phyloP scores from a whole-genome alignment of 306 rosid species.

The Begonia peltatifolia region DNA sequence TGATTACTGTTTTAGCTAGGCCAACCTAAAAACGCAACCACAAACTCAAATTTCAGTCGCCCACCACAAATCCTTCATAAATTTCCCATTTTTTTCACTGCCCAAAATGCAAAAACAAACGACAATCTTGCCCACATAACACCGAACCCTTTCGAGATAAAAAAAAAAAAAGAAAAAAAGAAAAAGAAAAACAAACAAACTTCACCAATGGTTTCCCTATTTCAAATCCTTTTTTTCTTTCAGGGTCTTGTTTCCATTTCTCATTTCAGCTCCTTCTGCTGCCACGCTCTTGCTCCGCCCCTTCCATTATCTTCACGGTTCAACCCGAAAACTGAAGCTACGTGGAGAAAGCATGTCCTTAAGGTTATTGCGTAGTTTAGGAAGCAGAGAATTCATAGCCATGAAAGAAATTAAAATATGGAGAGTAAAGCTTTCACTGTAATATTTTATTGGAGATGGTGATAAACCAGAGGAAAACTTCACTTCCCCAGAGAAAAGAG shows the following conservation, averaged over 20 bases:
- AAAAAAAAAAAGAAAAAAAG: neutral
- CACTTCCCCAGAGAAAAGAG: too few relatives aligned
- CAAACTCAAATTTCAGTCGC: conserved; percentile 31
- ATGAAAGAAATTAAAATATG: too few relatives aligned
- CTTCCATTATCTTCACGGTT: conserved; percentile 41
- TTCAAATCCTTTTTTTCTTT: neutral
- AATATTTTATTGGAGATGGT: too few relatives aligned
- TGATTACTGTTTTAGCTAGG: conserved; percentile 29
- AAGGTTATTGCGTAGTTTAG: neutral
- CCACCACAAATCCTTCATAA: conserved; percentile 51
- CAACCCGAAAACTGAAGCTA: conserved; percentile 20
- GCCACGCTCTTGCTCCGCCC: too few relatives aligned
- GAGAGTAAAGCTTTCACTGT: too few relatives aligned
- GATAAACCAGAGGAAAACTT: too few relatives aligned
- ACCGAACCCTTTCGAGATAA: conserved; percentile 10
- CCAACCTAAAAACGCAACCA: conserved; percentile 45
- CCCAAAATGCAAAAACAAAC: conserved; percentile 11
- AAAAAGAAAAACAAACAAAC: too few relatives aligned
- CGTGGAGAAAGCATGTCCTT: conserved; percentile 80
- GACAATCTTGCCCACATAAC: conserved; percentile 26
- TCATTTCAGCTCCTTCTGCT: too few relatives aligned
- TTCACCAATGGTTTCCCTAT: neutral
- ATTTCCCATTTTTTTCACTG: conserved; percentile 20
- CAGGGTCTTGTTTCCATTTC: neutral
- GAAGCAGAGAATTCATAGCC: too few relatives aligned